These are phyloP conservation scores for Penicillium freii DNA, from an alignment of 2,329 filamentous ascomycete species.

Conservation along the genomic window DNA sequence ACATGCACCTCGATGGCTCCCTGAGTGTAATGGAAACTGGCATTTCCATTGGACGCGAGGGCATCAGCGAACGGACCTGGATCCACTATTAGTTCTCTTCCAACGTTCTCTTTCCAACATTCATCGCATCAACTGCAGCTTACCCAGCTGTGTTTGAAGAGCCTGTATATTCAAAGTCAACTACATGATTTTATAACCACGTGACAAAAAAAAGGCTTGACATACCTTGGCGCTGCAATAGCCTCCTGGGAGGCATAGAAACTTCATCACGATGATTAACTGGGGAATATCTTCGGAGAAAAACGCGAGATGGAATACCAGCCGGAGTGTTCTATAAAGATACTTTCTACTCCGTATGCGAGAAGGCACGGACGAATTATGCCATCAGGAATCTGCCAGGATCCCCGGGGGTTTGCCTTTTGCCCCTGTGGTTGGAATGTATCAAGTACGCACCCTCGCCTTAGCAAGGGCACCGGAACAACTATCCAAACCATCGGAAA, in stretches of 20 bases:
- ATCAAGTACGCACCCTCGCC: constrained; percentile 17
- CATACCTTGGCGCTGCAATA: constrained; percentile 22
- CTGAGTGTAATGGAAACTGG: constrained; percentile 20
- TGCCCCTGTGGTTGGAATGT: constrained; percentile 19
- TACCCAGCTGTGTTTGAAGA: constrained; percentile 21
- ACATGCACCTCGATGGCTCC: constrained; percentile 14
- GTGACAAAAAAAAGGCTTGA: neutral
- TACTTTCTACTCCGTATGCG: neutral
- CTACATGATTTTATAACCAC: neutral
- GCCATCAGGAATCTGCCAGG: constrained; percentile 12
- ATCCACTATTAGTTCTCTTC: neutral
- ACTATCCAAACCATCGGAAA: neutral
- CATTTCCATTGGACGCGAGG: constrained; percentile 13
- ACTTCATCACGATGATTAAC: constrained; percentile 17
- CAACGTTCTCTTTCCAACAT: neutral
- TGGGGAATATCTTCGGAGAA: neutral
- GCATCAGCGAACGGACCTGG: constrained; percentile 19
- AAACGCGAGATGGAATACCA: neutral
- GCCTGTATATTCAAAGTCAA: constrained; percentile 8
- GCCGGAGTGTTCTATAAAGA: constrained; percentile 3
- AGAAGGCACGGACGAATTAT: neutral
- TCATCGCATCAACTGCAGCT: neutral
- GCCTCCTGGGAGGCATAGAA: constrained; percentile 23
- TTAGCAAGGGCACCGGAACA: constrained; percentile 19
- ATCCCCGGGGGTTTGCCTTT: constrained; percentile 8